Conservation (phyloP, 2,329 filamentous ascomycete genomes). For the Fusarium armeniacum region DNA sequence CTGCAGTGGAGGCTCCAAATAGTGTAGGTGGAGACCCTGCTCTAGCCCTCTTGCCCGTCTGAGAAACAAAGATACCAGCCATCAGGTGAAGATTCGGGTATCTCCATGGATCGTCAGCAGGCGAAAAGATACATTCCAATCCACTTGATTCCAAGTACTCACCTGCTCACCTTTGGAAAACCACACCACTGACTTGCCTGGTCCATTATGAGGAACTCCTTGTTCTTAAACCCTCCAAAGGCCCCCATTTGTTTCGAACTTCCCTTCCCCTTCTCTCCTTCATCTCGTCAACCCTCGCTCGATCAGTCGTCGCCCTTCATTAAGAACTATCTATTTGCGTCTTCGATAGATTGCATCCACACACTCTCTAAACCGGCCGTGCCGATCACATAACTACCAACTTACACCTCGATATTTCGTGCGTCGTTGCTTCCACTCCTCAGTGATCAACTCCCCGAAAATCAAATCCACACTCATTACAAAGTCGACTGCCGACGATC, state of each 20-base stretch:
- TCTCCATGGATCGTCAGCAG: constrained; percentile 1
- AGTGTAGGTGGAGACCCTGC: constrained; percentile 5
- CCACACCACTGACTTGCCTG: constrained; percentile 22
- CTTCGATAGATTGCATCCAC: constrained; percentile 65
- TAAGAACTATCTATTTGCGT: constrained; percentile 53
- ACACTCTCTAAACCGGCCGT: constrained; percentile 54
- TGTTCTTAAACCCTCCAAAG: constrained; percentile 43
- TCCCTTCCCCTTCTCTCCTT: constrained; percentile 39
- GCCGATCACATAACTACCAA: constrained; percentile 50
- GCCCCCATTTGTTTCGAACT: constrained; percentile 40
- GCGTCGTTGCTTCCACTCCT: constrained; percentile 33
- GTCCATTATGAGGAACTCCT: constrained; percentile 30
- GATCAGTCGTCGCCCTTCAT: constrained; percentile 48
- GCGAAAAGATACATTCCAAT: constrained; percentile 19
- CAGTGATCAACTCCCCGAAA: constrained; percentile 40
- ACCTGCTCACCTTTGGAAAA: background rate
- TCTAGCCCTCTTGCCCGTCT: constrained; percentile 4
- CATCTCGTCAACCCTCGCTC: constrained; percentile 48
- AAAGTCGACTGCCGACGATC: constrained; percentile 25
- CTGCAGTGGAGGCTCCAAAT: constrained; percentile 41
- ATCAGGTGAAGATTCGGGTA: constrained; percentile 23
- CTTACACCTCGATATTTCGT: constrained; percentile 36
- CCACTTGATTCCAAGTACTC: constrained; percentile 13
- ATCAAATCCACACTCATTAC: constrained; percentile 36
- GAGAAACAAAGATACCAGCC: constrained; percentile 33